Evolutionary conservation across 2,329 filamentous ascomycete species (phyloP), one percentile per base, ranked within the genome.

Genomic region (Penicillium sp.): DNA sequence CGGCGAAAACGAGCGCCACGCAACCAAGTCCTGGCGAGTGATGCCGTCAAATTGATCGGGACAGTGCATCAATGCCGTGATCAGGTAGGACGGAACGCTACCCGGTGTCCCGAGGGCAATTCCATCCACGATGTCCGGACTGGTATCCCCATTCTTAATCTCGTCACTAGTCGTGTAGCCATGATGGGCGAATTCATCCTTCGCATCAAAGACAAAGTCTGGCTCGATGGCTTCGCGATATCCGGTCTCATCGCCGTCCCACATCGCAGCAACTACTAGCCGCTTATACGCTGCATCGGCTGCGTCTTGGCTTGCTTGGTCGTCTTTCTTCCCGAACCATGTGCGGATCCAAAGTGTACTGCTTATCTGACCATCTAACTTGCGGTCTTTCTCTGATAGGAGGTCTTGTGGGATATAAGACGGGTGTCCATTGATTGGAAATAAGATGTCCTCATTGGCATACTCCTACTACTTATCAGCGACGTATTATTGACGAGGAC

Each of bases 1-100:
- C 5, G 13, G 13, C 13, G 31, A 14, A 5, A 13, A 10, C 13
- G 10, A 14, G 5, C 9, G 31, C 31, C 31, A 33, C 11, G 5
- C 11, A 11, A 6, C 26, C 5, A 6, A 53, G 0, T 52, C 19
- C 3, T 28, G 21, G 51, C 48, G 29, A 8, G 51, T 36, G 9
- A 19, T 10, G 10, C 61, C 57, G 4, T 62, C 61, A n/a, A 62
- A 34, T 43, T 48, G 33, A 31, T 59, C 59, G 3, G 61, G 57
- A 34, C 55, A 18, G 43, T 62, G 57, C 56, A 56, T 55, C n/a
- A 60, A 39, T 11, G 52, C 57, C 8, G 45, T 39, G 10, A 60
- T 13, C 11, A 62, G 31, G 31, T 60, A 64, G 10, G 33, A 51
- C 4, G 59, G 57, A 3, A 62, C 43, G 21, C 42, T 55, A n/a